Percentiles rank a stretch among this genome's conserved stretches.
phyloP scores from a whole-genome alignment of 2,329 filamentous ascomycete genomes.

The Dothideomycetes sp. region DNA sequence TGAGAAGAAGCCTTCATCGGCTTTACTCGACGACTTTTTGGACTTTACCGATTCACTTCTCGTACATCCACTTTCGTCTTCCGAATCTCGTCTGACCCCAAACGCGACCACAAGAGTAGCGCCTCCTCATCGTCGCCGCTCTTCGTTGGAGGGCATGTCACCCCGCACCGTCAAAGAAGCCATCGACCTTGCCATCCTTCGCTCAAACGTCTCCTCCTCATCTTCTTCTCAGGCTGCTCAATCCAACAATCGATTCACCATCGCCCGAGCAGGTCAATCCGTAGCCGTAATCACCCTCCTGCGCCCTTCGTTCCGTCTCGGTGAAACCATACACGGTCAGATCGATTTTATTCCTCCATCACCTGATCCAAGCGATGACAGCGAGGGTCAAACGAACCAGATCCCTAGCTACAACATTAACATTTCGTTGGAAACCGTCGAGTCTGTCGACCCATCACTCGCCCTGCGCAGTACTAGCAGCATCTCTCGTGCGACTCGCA shows the following conservation, averaged over 20 bases:
- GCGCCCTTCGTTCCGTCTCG: conserved; percentile 77
- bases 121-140: conserved; percentile 25
- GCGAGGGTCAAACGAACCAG: neutral
- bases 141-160: conserved; percentile 38
- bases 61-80: conserved; percentile 45
- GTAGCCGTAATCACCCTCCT: conserved; percentile 86
- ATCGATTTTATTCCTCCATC: conserved; percentile 61
- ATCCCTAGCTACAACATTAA: conserved; percentile 81
- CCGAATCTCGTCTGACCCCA: conserved; percentile 60
- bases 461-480: conserved; percentile 79
- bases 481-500: conserved; percentile 77
- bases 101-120: conserved; percentile 44
- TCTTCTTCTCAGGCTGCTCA: conserved; percentile 32
- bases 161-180: conserved; percentile 63
- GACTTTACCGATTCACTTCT: conserved; percentile 69
- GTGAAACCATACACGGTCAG: conserved; percentile 74
- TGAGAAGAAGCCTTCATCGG: conserved; percentile 33
- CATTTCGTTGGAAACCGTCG: conserved; percentile 74
- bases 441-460: conserved; percentile 70
- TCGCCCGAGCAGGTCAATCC: conserved; percentile 81
- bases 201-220: conserved; percentile 52
- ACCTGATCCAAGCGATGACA: neutral
- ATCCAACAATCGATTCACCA: conserved; percentile 89
- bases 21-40: conserved; percentile 55
- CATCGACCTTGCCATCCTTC: conserved; percentile 83